Percentiles rank a stretch among this genome's conserved stretches.
These are phyloP conservation scores for Ophiostoma australiae DNA, from an alignment of 2,329 filamentous ascomycete species.

Conservation along the genomic window DNA sequence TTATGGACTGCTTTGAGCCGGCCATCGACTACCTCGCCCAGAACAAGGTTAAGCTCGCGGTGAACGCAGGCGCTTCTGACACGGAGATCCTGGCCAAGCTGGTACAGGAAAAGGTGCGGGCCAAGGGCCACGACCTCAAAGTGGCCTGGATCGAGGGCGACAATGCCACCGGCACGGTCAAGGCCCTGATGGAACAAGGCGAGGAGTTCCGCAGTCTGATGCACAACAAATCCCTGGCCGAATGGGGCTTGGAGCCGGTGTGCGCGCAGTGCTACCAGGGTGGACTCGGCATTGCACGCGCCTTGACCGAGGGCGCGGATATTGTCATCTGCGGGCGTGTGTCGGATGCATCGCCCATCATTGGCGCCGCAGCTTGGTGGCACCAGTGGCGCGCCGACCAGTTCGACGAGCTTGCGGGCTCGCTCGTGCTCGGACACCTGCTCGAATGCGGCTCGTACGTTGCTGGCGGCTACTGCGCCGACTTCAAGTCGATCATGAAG, in stretches of 20 bases:
- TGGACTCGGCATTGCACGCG: slow-evolving; percentile 38
- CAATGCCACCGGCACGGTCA: slow-evolving; percentile 30
- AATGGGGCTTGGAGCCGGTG: not conserved
- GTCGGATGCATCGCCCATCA: slow-evolving; percentile 41
- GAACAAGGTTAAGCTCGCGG: slow-evolving; percentile 33
- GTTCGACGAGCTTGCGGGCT: not conserved
- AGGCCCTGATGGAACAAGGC: slow-evolving; percentile 22
- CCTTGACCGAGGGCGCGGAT: slow-evolving; percentile 34
- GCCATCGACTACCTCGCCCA: slow-evolving; percentile 31
- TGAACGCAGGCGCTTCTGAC: slow-evolving; percentile 36
- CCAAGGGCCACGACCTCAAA: slow-evolving; percentile 30
- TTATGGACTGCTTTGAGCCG: slow-evolving; percentile 35
- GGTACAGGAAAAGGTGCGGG: slow-evolving; percentile 27
- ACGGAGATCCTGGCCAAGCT: slow-evolving; percentile 25
- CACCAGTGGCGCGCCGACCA: not conserved
- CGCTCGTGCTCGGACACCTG: slow-evolving; percentile 25
- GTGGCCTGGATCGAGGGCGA: slow-evolving; percentile 36
- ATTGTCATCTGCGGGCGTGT: slow-evolving; percentile 40
- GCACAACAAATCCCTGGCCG: not conserved
- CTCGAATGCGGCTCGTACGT: slow-evolving; percentile 45
- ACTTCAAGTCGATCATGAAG: slow-evolving; percentile 41
- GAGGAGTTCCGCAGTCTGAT: not conserved
- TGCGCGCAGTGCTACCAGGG: slow-evolving; percentile 42
- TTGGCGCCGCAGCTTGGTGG: slow-evolving; percentile 40
- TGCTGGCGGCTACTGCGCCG: slow-evolving; percentile 45